Base-by-base conservation (phyloP, 179 eudicot species). In the Silene vulgaris region DNA sequence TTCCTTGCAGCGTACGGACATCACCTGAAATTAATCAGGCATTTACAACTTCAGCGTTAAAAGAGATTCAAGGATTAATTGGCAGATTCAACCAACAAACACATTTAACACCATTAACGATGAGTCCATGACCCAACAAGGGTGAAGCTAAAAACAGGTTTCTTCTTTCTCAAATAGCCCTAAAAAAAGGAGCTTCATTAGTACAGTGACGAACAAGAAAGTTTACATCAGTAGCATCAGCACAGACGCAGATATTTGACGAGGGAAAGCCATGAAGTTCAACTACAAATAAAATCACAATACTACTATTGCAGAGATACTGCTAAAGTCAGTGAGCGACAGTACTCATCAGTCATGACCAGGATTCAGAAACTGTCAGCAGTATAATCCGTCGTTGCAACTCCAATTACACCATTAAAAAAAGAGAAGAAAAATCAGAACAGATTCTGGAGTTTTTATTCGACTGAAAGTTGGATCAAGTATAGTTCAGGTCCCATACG, bases 1-100 rank as follows among this genome's bases (percentile, higher is more conserved):
- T 74, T 85, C 89, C 81, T 87, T 89, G 80, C 83, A 86, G 85
- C 84, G 79, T 68, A 91, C 76, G 20, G 97, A 91, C 81, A 87
- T 81, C 43, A 89, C 91, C 97, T 91, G 86, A 74, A 76, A 65
- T 68, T 8, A 43, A 72, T 30, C 75, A 54, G 28, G n/a, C 73
- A 4, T 4, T 45, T 35, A 82, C 7, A 23, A 19, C 69, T 28
- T 35, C 8, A 43, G 14, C 30, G 37, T 16, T 66, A 40, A 32
- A 26, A 60, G 66, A 59, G 57, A 48, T 28, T 20, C 6, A 57
- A 50, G 43, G 57, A 35, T 8, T 9, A 56, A 37, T 32, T 57
- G 35, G 6, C 30, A 21, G 8, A 29, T 71, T 28, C 26, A 72
- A 28, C 16, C 14, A 21, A 28, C 19, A 50, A 21, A 3, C 63